Percentiles rank a stretch among this genome's conserved stretches.
These are phyloP conservation scores for Blepharisma japonicum DNA, from an alignment of 73 alveolate species.

Conservation along the genomic window DNA sequence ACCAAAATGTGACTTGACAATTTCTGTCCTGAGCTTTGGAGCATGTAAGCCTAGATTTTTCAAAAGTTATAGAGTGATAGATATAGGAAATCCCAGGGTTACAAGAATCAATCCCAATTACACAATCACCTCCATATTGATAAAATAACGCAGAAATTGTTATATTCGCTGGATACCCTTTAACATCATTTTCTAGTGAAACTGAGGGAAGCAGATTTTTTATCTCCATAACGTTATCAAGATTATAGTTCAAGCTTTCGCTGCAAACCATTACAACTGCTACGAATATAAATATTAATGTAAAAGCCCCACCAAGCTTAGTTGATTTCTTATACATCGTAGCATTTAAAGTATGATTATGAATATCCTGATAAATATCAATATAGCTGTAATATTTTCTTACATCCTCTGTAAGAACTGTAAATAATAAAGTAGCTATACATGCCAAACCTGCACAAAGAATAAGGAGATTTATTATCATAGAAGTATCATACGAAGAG, in stretches of 20 bases:
- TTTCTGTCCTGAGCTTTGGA: too few relatives aligned
- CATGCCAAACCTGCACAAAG: too few relatives aligned
- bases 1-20: too few relatives aligned
- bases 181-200: not conserved
- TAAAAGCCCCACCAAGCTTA: conserved; percentile 1
- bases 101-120: not conserved
- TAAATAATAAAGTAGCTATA: too few relatives aligned
- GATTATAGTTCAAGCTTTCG: not conserved
- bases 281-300: not conserved
- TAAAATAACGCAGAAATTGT: not conserved
- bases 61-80: too few relatives aligned
- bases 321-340: not conserved
- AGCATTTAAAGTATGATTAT: too few relatives aligned
- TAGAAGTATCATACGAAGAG: not conserved
- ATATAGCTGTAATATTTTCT: too few relatives aligned
- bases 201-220: not conserved
- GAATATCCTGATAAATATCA: too few relatives aligned
- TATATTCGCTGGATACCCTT: not conserved
- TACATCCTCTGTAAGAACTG: too few relatives aligned
- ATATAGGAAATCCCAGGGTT: too few relatives aligned
- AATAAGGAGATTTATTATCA: too few relatives aligned
- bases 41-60: too few relatives aligned
- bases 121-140: conserved; percentile 7
- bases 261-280: not conserved
- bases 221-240: not conserved